phyloP scores from a whole-genome alignment of 2,329 filamentous ascomycete species.

The Trichophyton schoenleinii region DNA sequence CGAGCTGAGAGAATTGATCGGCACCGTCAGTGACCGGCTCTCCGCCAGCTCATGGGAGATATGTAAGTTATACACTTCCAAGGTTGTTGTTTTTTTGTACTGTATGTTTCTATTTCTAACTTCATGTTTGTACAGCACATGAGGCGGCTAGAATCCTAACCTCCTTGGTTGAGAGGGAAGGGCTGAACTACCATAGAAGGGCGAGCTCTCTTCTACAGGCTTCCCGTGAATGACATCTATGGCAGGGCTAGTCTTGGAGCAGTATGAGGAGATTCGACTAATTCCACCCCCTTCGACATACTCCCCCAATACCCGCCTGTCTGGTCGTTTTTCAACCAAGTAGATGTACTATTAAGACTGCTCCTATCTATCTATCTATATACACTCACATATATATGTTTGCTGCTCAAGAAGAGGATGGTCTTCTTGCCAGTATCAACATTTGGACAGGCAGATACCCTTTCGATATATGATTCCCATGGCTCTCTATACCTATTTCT shows the following conservation, averaged over 20 bases:
- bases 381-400: background rate
- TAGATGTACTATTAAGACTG: background rate
- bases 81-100: background rate
- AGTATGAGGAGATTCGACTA: no score
- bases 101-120: background rate
- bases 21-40: conserved; percentile 9
- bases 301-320: no score
- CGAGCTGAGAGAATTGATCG: conserved; percentile 12
- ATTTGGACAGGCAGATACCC: background rate
- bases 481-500: background rate
- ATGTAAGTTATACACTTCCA: conserved; percentile 9
- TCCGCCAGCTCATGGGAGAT: conserved; percentile 13
- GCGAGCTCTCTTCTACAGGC: background rate
- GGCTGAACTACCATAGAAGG: background rate
- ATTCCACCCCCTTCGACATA: no score
- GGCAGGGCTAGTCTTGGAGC: no score
- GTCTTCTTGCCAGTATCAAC: background rate
- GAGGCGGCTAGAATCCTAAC: conserved; percentile 12
- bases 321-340: background rate
- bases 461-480: background rate
- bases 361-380: background rate
- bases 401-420: background rate
- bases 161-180: conserved; percentile 10
- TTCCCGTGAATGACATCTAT: background rate
- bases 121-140: conserved; percentile 7